Conservation (phyloP, 441 rosid genomes). For the Dalechampia spathulata region DNA sequence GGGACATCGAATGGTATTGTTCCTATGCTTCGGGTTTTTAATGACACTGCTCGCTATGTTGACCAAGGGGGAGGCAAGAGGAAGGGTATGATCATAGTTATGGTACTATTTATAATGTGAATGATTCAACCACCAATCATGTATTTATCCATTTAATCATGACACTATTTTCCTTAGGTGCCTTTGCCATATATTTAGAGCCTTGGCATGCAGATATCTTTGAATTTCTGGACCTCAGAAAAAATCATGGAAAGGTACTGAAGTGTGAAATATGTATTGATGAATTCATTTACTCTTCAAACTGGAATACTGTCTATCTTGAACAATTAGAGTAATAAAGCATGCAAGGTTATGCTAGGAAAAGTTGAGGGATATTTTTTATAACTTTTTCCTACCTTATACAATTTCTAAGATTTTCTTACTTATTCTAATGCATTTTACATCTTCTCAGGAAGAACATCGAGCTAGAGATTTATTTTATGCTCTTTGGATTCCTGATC, state of each 20-base stretch:
- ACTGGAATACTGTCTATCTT: too few species aligned
- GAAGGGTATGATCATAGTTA: slow-evolving; percentile 57
- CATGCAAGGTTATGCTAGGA: too few species aligned
- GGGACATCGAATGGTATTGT: slow-evolving; percentile 90
- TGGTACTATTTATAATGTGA: too few species aligned
- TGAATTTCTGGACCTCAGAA: slow-evolving; percentile 77
- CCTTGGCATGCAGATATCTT: slow-evolving; percentile 94
- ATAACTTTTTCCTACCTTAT: slow-evolving; percentile 1
- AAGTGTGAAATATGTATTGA: too few species aligned
- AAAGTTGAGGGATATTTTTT: too few species aligned
- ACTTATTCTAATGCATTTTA: too few species aligned
- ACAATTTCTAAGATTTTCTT: too few species aligned
- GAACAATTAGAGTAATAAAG: too few species aligned
- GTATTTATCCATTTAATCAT: too few species aligned
- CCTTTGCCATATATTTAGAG: slow-evolving; percentile 89
- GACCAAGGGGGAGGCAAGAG: slow-evolving; percentile 98
- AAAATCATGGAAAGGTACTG: slow-evolving; percentile 92
- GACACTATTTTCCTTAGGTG: too few species aligned
- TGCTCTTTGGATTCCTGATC: slow-evolving; percentile 92
- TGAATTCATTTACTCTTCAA: too few species aligned
- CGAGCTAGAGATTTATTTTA: slow-evolving; percentile 82
- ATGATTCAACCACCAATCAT: too few species aligned
- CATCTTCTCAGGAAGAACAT: slow-evolving; percentile 82
- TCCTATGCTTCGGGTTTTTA: slow-evolving; percentile 89
- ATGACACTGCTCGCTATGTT: slow-evolving; percentile 92